phyloP scores from a whole-genome alignment of 1,284 basidiomycete species.

The Flammula alnicola region DNA sequence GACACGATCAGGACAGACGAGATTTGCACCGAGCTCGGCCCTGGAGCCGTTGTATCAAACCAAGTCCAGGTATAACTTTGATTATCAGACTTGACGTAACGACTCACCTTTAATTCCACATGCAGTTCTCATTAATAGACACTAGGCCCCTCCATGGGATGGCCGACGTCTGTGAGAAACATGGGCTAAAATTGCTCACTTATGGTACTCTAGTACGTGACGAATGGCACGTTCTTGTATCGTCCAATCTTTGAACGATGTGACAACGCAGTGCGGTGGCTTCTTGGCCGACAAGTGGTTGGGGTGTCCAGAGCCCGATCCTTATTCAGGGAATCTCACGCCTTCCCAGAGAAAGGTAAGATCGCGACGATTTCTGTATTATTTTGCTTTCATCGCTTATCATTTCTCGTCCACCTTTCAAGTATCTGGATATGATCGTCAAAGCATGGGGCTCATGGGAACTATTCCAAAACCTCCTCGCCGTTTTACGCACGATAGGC shows the following conservation, averaged over 20 bases:
- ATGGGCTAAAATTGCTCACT: conserved; percentile 75
- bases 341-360: conserved; percentile 82
- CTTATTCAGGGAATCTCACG: conserved; percentile 65
- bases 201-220: conserved; percentile 76
- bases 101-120: conserved; percentile 3
- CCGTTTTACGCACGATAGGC: conserved; percentile 63
- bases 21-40: conserved; percentile 72
- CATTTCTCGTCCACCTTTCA: conserved; percentile 5
- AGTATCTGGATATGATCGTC: conserved; percentile 85
- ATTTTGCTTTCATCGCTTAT: neutral
- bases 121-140: conserved; percentile 80
- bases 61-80: conserved; percentile 69
- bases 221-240: conserved; percentile 2
- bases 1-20: conserved; percentile 76
- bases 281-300: conserved; percentile 82
- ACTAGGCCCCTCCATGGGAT: conserved; percentile 77
- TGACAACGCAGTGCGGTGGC: conserved; percentile 68
- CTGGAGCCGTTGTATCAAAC: conserved; percentile 75
- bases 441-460: conserved; percentile 79
- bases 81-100: conserved; percentile 7
- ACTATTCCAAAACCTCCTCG: conserved; percentile 71
- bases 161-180: conserved; percentile 74
- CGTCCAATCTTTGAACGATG: conserved; percentile 15
- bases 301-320: conserved; percentile 67
- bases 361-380: conserved; percentile 15